Base-by-base conservation (phyloP, 805 yeast genomes). In the Ascoidea rubescens region DNA sequence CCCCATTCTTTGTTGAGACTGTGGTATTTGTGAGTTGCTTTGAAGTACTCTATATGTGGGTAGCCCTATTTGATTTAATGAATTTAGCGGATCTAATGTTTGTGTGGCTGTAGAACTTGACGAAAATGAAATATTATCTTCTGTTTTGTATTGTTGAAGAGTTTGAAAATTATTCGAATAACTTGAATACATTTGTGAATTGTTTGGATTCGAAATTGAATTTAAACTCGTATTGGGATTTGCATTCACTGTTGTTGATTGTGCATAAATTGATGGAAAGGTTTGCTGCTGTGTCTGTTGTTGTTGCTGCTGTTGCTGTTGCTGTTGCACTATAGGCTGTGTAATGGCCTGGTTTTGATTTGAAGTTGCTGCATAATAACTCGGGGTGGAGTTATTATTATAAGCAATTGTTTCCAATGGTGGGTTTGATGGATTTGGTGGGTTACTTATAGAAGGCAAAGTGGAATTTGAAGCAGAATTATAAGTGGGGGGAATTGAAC, bases 381-480 rank as follows among this genome's bases (percentile, higher is more conserved):
- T 10, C 8, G 43, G 43, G 14, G 8, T 37, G 8, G 8, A 14
- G 14, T 8, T 10, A 37, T 37, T 37, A 37, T 8, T 37, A 37
- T 37, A 37, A 37, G 60, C 64, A 52, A 59, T 62, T 52, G 60
- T 60, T 47, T 57, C 61, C 54, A 62, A 54, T 47, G 57, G 57
- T 14, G 58, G 45, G 46, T 59, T 57, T 42, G 58, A 55, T 45
- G 57, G 59, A 28, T 52, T 55, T 52, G 58, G 60, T 45, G 58
- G 60, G 33, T 62, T 61, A 52, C 60, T 60, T 4, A 58, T 60
- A 47, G 60, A 55, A 7, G 62, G 63, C 48, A 60, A 62, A 46
- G 59, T 59, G 10, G 60, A 63, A 37, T 56, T 58, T 45, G 33
- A 53, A 46, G 48, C 28, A 21, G 52, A 42, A 28, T 51, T 53